A percentile compares a stretch with the other conserved stretches of the same genome.
Evolutionary conservation across 1,284 basidiomycete species (phyloP).

Genomic region (Inonotus hispidus): DNA sequence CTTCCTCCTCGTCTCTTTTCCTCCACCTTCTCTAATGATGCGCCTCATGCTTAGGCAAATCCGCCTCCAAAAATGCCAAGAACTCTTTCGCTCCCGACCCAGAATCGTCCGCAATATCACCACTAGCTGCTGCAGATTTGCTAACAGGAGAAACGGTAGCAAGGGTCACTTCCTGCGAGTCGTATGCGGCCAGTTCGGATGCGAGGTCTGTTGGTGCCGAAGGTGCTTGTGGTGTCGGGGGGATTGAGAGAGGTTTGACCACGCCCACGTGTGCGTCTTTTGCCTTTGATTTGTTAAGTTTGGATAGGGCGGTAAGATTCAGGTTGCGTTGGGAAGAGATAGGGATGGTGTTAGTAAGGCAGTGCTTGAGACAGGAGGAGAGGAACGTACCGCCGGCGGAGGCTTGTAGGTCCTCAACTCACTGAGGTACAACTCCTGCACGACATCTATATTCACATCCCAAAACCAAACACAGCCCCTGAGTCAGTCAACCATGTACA

Average conservation of each 20-base stretch:
- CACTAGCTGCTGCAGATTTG: constrained; percentile 24
- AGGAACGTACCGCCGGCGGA: constrained; percentile 43
- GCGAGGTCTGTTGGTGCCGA: constrained; percentile 74
- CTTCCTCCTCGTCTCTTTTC: too few relatives aligned
- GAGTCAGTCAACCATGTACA: neutral
- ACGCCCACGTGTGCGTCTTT: constrained; percentile 80
- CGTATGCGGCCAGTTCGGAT: constrained; percentile 77
- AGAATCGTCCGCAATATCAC: constrained; percentile 32
- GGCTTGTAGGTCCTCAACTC: constrained; percentile 90
- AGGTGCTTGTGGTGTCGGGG: constrained; percentile 64
- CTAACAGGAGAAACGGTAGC: constrained; percentile 26
- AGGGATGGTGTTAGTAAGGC: constrained; percentile 1
- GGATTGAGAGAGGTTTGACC: constrained; percentile 71
- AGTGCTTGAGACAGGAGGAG: constrained; percentile 14
- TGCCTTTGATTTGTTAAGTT: constrained; percentile 40
- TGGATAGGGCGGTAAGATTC: too few relatives aligned
- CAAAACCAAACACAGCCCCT: neutral
- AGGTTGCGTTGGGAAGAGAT: neutral
- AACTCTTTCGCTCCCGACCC: constrained; percentile 52
- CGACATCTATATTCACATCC: constrained; percentile 56
- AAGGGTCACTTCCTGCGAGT: constrained; percentile 66
- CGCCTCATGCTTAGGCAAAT: constrained; percentile 49
- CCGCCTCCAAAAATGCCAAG: constrained; percentile 52
- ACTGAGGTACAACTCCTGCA: constrained; percentile 89
- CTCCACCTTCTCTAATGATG: constrained; percentile 37